Base-by-base conservation (phyloP, 2,329 filamentous ascomycete species). In the Fusarium subtropicale region DNA sequence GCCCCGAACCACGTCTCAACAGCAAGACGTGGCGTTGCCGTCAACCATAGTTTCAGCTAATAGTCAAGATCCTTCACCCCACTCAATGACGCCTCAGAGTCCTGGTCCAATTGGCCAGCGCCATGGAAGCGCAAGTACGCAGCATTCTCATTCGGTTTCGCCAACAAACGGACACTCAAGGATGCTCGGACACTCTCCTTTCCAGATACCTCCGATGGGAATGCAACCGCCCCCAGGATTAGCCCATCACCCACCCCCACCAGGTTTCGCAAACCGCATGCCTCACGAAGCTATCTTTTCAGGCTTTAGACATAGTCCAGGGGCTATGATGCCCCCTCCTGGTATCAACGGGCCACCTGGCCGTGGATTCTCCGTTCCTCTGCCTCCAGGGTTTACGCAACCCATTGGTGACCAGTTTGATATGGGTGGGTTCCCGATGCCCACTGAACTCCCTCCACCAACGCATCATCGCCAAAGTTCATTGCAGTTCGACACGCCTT, bases 391-490 rank as follows among this genome's bases (percentile, higher is more conserved):
- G 5, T 81, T 81, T 45, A 56, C 76, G 2, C 78, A 79, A 28
- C 70, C 72, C 18, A 58, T 59, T 7, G 64, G 46, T 15, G 78
- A 80, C 20, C 77, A 77, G 24, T 81, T 77, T 31, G 68, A 75
- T 15, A 68, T 79, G 44, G 64, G 56, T 8, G 75, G 76, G 51
- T 81, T 79, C 57, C 60, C 76, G 4, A 67, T 81, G 53, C 64
- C 76, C 20, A 77, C 79, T 56, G 78, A 80, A 1, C 59, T 55
- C 0, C 74, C 75, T 13, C 72, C 72, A 9, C 52, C 83, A 50
- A 78, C 87, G 7, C 94, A 97, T 79, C 91, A 91, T 11, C 87
- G 94, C 66, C 93, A 97, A 71, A 86, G 88, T 13, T 97, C 93
- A 8, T 85, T 84, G 15, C 90, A 90, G 15, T 88, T 90, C 65